Evolutionary conservation across 306 rosid genomes (phyloP), one percentile per base, ranked within the genome.

Genomic region (Datisca glomerata): DNA sequence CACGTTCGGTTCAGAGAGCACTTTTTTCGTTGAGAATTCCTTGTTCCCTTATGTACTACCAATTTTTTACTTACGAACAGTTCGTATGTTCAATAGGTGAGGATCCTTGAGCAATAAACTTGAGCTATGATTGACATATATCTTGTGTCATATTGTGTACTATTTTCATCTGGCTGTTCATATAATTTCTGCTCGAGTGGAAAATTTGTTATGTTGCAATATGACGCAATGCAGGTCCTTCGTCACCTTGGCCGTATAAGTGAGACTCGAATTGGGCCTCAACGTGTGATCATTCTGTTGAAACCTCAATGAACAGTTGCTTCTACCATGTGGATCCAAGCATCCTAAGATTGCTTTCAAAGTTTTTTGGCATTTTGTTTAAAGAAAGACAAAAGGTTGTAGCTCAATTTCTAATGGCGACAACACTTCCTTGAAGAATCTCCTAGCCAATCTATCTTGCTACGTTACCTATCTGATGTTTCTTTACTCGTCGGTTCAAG

Each of bases 221-320:
- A 14, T 51, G 65, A 29, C 21, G 21, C 41, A 53, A n/a, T 34
- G 37, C 76, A 87, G 97, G 97, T 87, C 56, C 89, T 87, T 58
- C 93, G 89, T 41, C 97, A 87, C 72, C 89, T 87, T 34, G 93
- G 97, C 16, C 93, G 94, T 18, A 64, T 83, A 47, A 87, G 49
- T 15, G 97, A 89, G 70, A 65, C 79, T 65, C 85, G 93, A 22
- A 51, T 80, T 21, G 93, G 95, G 19, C 83, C 72, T 70, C 75
- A 83, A 37, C 91, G 97, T 16, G 72, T 89, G 55, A 69, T 83
- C 39, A 67, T 76, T 49, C 66, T 83, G 3, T 60, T 72, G 35
- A 89, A 72, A 74, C 95, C 83, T 21, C 73, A 70, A 29, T 76
- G 57, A 70, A 18, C 10, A 16, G 22, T n/a, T 14, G 1, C 36